Evolutionary conservation across 139 green algal species (phyloP).

Genomic region (Micractinium conductrix): DNA sequence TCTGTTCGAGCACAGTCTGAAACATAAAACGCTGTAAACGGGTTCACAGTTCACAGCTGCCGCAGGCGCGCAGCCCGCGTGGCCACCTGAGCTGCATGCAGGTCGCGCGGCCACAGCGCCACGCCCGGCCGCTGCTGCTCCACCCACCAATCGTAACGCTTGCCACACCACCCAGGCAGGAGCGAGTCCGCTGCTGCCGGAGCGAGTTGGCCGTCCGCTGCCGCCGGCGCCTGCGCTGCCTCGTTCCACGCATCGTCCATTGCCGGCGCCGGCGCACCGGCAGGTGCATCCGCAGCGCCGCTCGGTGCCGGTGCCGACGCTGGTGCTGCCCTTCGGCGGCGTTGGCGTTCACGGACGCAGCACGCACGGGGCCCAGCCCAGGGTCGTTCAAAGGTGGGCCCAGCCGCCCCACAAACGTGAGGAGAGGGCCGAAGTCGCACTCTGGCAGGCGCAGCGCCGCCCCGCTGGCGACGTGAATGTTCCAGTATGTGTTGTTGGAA

Average conservation of each 20-base stretch:
- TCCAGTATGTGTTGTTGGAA: conserved; percentile 22
- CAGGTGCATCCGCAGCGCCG: no score
- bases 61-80: background rate
- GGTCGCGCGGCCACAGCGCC: background rate
- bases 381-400: no score
- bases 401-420: background rate
- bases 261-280: no score
- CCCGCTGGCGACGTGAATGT: background rate
- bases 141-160: background rate
- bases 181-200: no score
- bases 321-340: background rate
- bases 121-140: background rate
- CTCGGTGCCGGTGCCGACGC: background rate
- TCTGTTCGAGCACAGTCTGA: no score
- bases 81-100: background rate
- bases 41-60: background rate
- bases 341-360: no score
- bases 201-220: no score
- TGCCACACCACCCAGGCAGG: background rate
- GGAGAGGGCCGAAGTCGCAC: background rate
- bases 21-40: no score
- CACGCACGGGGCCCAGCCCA: no score
- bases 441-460: background rate
- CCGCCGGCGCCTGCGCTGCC: no score
- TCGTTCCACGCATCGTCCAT: no score